phyloP scores from a whole-genome alignment of 169 alveolate genomes.

The Cryptosporidium sp. region DNA sequence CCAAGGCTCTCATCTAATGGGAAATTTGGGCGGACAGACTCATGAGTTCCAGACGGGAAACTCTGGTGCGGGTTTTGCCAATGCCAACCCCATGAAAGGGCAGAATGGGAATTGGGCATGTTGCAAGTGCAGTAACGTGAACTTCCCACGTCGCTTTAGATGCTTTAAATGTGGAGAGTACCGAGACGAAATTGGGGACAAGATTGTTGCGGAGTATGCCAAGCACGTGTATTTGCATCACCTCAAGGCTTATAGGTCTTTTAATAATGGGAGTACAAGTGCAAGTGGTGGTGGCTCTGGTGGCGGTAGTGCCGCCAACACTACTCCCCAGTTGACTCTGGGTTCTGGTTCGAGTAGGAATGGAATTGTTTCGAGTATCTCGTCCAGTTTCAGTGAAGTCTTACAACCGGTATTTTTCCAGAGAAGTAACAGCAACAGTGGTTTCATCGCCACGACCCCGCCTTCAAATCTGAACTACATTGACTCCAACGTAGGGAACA shows the following conservation, averaged over 20 bases:
- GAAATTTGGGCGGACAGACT: not conserved
- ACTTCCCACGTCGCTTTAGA: conserved; percentile 83
- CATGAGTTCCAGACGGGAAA: conserved; percentile 3
- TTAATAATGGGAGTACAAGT: not conserved
- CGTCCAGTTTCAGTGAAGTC: not conserved
- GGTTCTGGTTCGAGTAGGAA: not conserved
- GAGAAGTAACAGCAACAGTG: conserved; percentile 5
- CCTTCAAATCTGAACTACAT: not conserved
- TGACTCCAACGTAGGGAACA: not conserved
- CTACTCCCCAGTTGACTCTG: not conserved
- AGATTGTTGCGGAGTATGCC: conserved; percentile 82
- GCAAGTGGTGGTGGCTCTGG: not conserved
- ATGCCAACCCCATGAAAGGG: conserved; percentile 73
- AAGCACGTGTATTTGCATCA: conserved; percentile 81
- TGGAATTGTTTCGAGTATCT: not conserved
- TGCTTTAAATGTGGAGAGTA: conserved; percentile 82
- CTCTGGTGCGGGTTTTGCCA: conserved; percentile 25
- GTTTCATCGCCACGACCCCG: not conserved
- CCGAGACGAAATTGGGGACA: conserved; percentile 81
- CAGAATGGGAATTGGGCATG: conserved; percentile 86
- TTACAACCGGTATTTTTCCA: conserved; percentile 11
- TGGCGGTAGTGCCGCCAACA: no score
- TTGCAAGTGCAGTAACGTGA: conserved; percentile 80
- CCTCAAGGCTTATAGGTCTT: conserved; percentile 76
- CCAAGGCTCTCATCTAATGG: not conserved